Evolutionary conservation across 73 alveolate species (phyloP), one percentile per base, ranked within the genome.

Genomic region (Blepharisma stoltei): DNA sequence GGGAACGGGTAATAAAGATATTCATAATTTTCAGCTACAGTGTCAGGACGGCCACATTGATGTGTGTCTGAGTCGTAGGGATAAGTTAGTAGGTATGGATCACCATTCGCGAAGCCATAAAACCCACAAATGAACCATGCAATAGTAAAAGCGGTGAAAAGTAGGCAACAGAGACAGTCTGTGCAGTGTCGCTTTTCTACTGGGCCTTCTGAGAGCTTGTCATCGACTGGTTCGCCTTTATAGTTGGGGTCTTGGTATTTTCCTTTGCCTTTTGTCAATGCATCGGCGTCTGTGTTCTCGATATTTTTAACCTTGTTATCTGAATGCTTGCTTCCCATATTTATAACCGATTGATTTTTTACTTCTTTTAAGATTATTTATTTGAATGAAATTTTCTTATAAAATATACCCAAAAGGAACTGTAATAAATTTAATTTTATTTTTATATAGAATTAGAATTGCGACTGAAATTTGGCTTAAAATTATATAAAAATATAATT

Each of bases 151-250:
- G 86, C 75, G 18, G 88, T 18, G 67, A 92, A 94, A 60, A 94
- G 67, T 60, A 90, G 81, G 82, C 96, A 94, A 89, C 96, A 94
- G 48, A 92, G 77, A 48, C 86, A 54, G 83, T 94, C 99, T n/a
- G 97, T 88, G 78, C 97, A 92, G 60, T 77, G 70, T 71, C 99
- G 86, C 68, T 89, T 89, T 66, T 81, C 81, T 11, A 88, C 84
- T 48, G 98, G 98, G 7, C 98, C 98, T 76, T 90, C 87, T 67
- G 71, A 70, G 37, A 90, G 81, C 73, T 60, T 60, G 23, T 60
- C 73, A 25, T 60, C 73, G 5, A 60, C 46, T 20, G 73, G 73
- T 5, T 60, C 73, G 14, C 73, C 73, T 25, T 60, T 14, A 38
- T 60, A 60, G 5, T 60, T 60, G 18, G 73, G 73, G 73, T 60